Percentiles rank a stretch among this genome's conserved stretches.
Conservation (phyloP, 2,329 filamentous ascomycete genomes). For the Xylaria arbuscula region DNA sequence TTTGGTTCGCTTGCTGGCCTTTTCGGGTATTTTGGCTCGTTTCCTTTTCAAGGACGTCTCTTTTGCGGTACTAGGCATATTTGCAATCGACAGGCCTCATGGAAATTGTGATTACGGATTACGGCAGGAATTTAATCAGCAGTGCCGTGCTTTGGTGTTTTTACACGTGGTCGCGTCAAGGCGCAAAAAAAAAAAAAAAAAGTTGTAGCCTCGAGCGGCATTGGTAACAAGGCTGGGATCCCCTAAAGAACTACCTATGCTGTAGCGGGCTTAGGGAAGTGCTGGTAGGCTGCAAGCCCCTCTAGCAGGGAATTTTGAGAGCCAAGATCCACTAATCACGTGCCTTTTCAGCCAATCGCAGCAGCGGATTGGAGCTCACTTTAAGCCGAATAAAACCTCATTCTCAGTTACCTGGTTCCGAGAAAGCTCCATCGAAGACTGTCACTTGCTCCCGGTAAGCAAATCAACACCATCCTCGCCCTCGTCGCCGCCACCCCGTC, state of each 20-base stretch:
- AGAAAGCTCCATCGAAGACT: constrained; percentile 39
- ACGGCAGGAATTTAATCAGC: background rate
- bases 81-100: constrained; percentile 1
- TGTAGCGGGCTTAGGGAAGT: background rate
- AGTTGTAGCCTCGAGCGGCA: constrained; percentile 42
- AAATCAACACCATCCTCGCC: constrained; percentile 54
- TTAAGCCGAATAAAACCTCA: constrained; percentile 53
- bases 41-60: constrained; percentile 63
- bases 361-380: constrained; percentile 38
- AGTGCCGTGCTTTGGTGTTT: background rate
- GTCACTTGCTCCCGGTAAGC: constrained; percentile 52
- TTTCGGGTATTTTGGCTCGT: constrained; percentile 56
- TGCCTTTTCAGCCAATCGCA: constrained; percentile 43
- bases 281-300: constrained; percentile 6
- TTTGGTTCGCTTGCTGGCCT: constrained; percentile 63
- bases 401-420: constrained; percentile 37
- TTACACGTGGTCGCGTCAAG: background rate
- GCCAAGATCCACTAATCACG: constrained; percentile 43
- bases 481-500: constrained; percentile 58
- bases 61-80: constrained; percentile 47
- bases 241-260: background rate
- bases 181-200: constrained; percentile 26
- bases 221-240: constrained; percentile 43
- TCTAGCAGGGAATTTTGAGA: constrained; percentile 32
- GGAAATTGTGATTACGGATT: background rate